A percentile compares a stretch with the other conserved stretches of the same genome.
Conservation (phyloP, 2,329 filamentous ascomycete species). For the Exophiala phaeomuriformis region DNA sequence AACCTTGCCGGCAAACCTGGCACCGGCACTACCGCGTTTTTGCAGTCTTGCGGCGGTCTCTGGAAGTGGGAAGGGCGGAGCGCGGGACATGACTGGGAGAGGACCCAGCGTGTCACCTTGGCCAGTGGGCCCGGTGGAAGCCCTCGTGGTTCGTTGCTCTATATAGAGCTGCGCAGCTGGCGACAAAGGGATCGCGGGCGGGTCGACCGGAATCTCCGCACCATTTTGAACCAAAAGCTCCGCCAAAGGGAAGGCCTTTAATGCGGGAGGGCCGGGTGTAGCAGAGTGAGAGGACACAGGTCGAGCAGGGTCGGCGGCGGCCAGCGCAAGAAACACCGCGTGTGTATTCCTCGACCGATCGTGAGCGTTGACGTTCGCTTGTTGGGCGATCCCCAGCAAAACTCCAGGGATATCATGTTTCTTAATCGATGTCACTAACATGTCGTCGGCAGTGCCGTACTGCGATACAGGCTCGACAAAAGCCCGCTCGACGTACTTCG, state of each 20-base stretch:
- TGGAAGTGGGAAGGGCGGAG: conserved; percentile 21
- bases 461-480: conserved; percentile 70
- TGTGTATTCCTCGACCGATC: conserved; percentile 86
- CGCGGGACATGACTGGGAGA: conserved; percentile 46
- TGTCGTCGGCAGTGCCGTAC: conserved; percentile 75
- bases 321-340: conserved; percentile 81
- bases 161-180: conserved; percentile 74
- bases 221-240: conserved; percentile 92
- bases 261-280: conserved; percentile 27
- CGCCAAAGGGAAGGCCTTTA: conserved; percentile 74
- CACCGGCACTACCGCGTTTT: conserved; percentile 72
- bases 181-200: conserved; percentile 78
- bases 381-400: conserved; percentile 78
- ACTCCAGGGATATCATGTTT: conserved; percentile 92
- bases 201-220: conserved; percentile 68
- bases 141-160: conserved; percentile 58
- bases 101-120: conserved; percentile 55
- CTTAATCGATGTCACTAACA: conserved; percentile 85
- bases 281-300: conserved; percentile 45
- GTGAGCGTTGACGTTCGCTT: conserved; percentile 75
- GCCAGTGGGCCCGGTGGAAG: conserved; percentile 39
- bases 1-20: conserved; percentile 52
- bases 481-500: conserved; percentile 80
- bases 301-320: conserved; percentile 81
- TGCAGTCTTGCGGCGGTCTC: conserved; percentile 57